Evolutionary conservation across 768 basidiomycete species (phyloP).

Genomic region (Clathrus columnatus): DNA sequence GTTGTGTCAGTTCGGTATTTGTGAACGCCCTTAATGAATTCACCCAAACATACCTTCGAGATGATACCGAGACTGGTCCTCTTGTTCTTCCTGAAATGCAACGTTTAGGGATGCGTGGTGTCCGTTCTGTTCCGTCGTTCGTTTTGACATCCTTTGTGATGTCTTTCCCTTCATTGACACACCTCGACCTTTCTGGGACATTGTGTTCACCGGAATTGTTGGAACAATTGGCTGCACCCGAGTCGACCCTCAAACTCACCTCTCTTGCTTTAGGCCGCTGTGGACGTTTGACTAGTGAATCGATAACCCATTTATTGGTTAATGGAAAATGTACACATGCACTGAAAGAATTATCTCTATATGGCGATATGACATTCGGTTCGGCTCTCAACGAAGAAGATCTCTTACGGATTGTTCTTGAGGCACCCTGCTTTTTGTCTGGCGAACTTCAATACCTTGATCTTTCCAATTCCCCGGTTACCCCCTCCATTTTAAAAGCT

Average conservation of each 20-base stretch:
- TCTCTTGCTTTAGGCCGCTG: conserved; percentile 84
- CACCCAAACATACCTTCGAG: conserved; percentile 52
- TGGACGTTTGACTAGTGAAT: conserved; percentile 70
- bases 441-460: conserved; percentile 82
- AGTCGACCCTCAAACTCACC: conserved; percentile 60
- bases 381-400: conserved; percentile 63
- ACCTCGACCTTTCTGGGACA: conserved; percentile 90
- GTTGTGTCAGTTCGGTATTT: conserved; percentile 89
- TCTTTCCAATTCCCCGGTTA: conserved; percentile 75
- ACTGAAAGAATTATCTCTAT: conserved; percentile 76
- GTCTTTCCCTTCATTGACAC: conserved; percentile 78
- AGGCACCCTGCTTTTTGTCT: conserved; percentile 71
- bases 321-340: conserved; percentile 52
- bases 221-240: conserved; percentile 39
- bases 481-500: conserved; percentile 39
- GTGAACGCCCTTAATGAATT: conserved; percentile 80
- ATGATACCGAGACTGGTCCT: conserved; percentile 30
- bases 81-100: conserved; percentile 59
- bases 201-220: conserved; percentile 72
- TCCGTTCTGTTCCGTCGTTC: conserved; percentile 64
- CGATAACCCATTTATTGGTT: conserved; percentile 66
- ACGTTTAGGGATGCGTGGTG: conserved; percentile 74
- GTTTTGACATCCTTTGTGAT: conserved; percentile 66
- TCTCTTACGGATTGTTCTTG: conserved; percentile 53
- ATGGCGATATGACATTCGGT: conserved; percentile 78